Base-by-base conservation (phyloP, 202 grass and related monocot species). In the Tripidium arundinaceum region DNA sequence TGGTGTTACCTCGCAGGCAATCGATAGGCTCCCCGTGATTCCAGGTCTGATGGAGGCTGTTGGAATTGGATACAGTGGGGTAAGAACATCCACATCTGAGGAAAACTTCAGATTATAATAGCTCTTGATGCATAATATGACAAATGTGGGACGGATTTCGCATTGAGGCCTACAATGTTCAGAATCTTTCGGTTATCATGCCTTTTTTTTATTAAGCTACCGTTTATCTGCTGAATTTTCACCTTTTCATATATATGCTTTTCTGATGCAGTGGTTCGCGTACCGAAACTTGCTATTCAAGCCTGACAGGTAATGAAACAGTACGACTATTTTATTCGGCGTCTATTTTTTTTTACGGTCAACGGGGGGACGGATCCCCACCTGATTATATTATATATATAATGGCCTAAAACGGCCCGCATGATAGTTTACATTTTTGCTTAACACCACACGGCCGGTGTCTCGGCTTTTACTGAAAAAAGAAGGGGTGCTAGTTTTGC, bases 261-360 rank as follows among this genome's bases (percentile, higher is more conserved):
- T 70, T 83, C 14, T 70, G 24, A 19, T 83, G 85, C 83, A 97
- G 94, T 97, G 83, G 85, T 97, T 97, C 75, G 87, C 89, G 72
- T 97, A 94, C 72, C 77, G 78, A 34, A 90, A 97, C 72, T 84
- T 97, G 65, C 36, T 97, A 59, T 94, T 94, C 87, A 92, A 94
- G 79, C 74, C 94, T 38, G 91, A 97, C 85, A 97, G 94, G 94
- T 97, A 81, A 42, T 29, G 46, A 22, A 58, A 78, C 74, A 40
- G 15, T 21, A n/a, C 3, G 18, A 1, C 12, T 61, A 46, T 46
- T 41, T 64, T 68, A 71, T 34, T 26, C 36, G 49, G 26, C 31
- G 29, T 73, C 31, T n/a, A n/a, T n/a, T n/a, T n/a, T n/a, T n/a
- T n/a, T n/a, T n/a, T n/a, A n/a, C n/a, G n/a, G n/a, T n/a, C n/a